Percentiles rank a stretch among this genome's conserved stretches.
Evolutionary conservation across 495 filamentous ascomycete species (phyloP).

Genomic region (Achaetomiella virescens): DNA sequence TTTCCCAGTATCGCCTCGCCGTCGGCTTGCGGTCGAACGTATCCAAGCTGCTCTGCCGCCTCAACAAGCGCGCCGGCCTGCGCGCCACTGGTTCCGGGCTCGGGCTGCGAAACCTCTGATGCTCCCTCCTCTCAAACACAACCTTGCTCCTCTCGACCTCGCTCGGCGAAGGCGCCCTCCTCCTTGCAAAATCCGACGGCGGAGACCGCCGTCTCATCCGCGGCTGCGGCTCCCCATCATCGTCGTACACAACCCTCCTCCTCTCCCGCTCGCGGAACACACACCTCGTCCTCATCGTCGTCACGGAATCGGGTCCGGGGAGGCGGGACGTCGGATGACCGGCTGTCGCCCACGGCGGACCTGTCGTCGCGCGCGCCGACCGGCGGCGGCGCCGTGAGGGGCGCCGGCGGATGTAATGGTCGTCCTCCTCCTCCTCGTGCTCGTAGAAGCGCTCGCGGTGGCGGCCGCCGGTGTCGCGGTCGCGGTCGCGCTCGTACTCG

Average conservation of each 20-base stretch:
- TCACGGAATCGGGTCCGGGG: too few relatives aligned
- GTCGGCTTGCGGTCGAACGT: constrained; percentile 44
- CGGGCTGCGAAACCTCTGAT: constrained; percentile 24
- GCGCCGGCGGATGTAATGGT: constrained; percentile 22
- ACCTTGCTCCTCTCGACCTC: constrained; percentile 30
- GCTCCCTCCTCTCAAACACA: constrained; percentile 18
- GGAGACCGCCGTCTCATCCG: constrained; percentile 3
- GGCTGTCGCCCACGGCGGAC: too few relatives aligned
- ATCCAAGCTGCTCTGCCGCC: constrained; percentile 43
- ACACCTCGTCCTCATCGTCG: too few relatives aligned
- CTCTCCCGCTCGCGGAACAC: too few relatives aligned
- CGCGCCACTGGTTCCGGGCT: constrained; percentile 27
- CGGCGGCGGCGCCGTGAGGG: constrained; percentile 3
- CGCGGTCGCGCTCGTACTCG: constrained; percentile 25
- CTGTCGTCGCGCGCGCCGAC: too few relatives aligned
- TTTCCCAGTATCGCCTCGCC: constrained; percentile 38
- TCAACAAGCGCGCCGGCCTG: constrained; percentile 25
- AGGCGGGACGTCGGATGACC: too few relatives aligned
- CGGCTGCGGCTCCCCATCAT: constrained; percentile 21
- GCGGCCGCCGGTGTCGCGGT: constrained; percentile 29
- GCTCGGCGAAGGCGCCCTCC: background rate
- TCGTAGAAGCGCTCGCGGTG: constrained; percentile 32
- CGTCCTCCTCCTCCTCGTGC: constrained; percentile 22
- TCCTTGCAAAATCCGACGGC: background rate
- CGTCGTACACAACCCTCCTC: constrained; percentile 30